phyloP scores from a whole-genome alignment of 2,329 filamentous ascomycete genomes.

The Alternaria brassicae region DNA sequence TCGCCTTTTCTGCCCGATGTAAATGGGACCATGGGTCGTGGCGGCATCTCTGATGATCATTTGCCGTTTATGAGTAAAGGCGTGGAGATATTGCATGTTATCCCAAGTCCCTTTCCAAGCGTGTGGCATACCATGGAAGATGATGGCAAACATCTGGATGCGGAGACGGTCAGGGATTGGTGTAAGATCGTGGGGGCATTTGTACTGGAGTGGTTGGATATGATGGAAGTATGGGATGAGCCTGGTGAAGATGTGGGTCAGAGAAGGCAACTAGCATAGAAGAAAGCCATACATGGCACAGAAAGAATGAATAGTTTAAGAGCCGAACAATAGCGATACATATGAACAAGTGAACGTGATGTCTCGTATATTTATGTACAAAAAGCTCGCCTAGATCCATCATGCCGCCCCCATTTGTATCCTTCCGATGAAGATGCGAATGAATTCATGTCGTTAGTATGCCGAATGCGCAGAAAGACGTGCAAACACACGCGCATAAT shows the following conservation, averaged over 20 bases:
- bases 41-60: conserved; percentile 83
- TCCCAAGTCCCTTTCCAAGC: conserved; percentile 79
- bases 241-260: neutral
- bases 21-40: conserved; percentile 31
- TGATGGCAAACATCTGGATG: conserved; percentile 83
- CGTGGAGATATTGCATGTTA: conserved; percentile 88
- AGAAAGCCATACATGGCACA: neutral
- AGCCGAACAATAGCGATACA: neutral
- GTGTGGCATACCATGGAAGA: conserved; percentile 91
- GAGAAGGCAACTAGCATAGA: neutral
- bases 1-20: conserved; percentile 59
- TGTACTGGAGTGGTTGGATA: conserved; percentile 88
- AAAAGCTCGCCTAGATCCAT: conserved; percentile 15
- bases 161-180: conserved; percentile 85
- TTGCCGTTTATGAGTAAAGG: conserved; percentile 87
- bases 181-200: conserved; percentile 83
- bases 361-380: conserved; percentile 20
- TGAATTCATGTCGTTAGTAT: conserved; percentile 14
- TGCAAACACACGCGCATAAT: conserved; percentile 6
- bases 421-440: conserved; percentile 18
- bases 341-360: neutral
- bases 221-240: conserved; percentile 61
- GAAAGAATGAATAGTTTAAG: neutral
- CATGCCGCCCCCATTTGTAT: conserved; percentile 8
- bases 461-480: conserved; percentile 7